A percentile compares a stretch with the other conserved stretches of the same genome.
phyloP scores from a whole-genome alignment of 768 basidiomycete genomes.

The Kondoa subrosea region DNA sequence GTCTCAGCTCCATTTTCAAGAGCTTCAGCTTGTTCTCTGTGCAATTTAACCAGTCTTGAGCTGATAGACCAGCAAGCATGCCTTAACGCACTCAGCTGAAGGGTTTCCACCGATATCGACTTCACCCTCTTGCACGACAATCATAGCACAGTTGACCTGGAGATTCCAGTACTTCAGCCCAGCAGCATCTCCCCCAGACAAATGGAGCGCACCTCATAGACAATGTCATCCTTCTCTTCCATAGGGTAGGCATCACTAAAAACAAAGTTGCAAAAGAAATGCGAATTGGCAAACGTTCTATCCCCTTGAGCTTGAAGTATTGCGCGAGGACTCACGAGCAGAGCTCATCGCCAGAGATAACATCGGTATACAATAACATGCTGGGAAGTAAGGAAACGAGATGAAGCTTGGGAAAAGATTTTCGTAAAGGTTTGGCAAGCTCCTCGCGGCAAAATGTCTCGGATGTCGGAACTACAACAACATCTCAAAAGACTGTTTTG shows the following conservation, averaged over 20 bases:
- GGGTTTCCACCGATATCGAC: constrained; percentile 90
- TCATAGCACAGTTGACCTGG: constrained; percentile 24
- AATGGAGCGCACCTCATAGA: constrained; percentile 40
- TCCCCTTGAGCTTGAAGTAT: neutral
- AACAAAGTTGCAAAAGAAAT: neutral
- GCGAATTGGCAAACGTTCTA: neutral
- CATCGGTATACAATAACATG: constrained; percentile 34
- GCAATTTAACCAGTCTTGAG: neutral
- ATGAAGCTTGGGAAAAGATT: neutral
- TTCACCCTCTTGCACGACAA: constrained; percentile 41
- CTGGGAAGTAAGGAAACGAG: constrained; percentile 11
- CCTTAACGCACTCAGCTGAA: constrained; percentile 13
- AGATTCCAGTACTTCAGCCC: neutral
- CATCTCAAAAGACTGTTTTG: too few species aligned
- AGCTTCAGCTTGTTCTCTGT: constrained; percentile 51
- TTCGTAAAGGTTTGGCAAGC: too few species aligned
- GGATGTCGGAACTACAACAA: too few species aligned
- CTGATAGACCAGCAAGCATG: neutral
- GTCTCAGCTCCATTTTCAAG: constrained; percentile 57
- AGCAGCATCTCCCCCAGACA: neutral
- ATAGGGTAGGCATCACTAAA: constrained; percentile 33
- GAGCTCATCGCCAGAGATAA: constrained; percentile 37
- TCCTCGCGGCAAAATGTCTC: too few species aligned
- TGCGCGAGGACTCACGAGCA: constrained; percentile 23
- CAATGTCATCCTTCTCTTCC: constrained; percentile 55